Conservation (phyloP, 2,329 filamentous ascomycete species). For the Curvularia spicifera region DNA sequence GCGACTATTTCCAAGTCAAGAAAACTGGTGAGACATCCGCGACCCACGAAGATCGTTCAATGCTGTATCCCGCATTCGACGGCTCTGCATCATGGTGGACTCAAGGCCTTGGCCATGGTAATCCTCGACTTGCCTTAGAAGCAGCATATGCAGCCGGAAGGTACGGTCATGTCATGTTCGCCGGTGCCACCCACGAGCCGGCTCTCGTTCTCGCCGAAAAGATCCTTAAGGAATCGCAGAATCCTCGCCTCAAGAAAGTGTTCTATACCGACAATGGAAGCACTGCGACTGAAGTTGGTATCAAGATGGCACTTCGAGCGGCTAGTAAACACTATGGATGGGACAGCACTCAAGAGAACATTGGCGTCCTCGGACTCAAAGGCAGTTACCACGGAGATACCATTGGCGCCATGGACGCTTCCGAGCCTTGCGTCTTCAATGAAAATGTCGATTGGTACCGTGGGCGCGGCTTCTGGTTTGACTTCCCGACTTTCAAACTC, state of each 20-base stretch:
- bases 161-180: slow-evolving; percentile 90
- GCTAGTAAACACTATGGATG: slow-evolving; percentile 70
- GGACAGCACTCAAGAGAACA: slow-evolving; percentile 61
- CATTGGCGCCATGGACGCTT: slow-evolving; percentile 85
- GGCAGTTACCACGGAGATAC: slow-evolving; percentile 89
- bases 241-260: slow-evolving; percentile 70
- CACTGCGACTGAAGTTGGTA: slow-evolving; percentile 80
- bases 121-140: slow-evolving; percentile 72
- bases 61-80: slow-evolving; percentile 74
- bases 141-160: slow-evolving; percentile 82
- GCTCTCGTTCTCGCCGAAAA: slow-evolving; percentile 72
- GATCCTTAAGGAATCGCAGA: slow-evolving; percentile 65
- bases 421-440: slow-evolving; percentile 78
- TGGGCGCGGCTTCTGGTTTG: slow-evolving; percentile 80
- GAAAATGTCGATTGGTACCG: slow-evolving; percentile 87
- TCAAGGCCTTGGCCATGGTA: slow-evolving; percentile 80
- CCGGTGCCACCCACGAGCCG: slow-evolving; percentile 78
- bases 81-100: slow-evolving; percentile 93
- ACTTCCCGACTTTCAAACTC: slow-evolving; percentile 76
- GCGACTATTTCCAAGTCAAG: slow-evolving; percentile 75
- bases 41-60: slow-evolving; percentile 30
- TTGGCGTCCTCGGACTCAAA: slow-evolving; percentile 75
- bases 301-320: slow-evolving; percentile 83
- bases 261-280: slow-evolving; percentile 88
- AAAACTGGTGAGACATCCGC: slow-evolving; percentile 37